Percentiles rank a stretch among this genome's conserved stretches.
These are phyloP conservation scores for Cordyceps javanica DNA, from an alignment of 2,329 filamentous ascomycete species.

Conservation along the genomic window DNA sequence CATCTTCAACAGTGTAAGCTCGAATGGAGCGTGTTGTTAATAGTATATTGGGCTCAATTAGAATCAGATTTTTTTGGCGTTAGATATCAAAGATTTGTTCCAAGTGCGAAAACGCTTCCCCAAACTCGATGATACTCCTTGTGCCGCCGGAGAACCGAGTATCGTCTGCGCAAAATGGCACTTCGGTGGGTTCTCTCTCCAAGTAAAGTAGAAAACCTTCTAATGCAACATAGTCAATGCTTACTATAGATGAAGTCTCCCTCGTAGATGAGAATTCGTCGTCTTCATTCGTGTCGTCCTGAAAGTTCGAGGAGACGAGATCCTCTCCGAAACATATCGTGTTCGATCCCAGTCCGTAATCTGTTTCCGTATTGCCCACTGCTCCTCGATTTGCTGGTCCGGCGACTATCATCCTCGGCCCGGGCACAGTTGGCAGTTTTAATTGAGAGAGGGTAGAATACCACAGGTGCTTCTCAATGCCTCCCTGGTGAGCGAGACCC, in stretches of 20 bases:
- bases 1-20: background rate
- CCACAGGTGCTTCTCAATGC: background rate
- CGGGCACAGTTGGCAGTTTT: background rate
- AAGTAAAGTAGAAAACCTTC: background rate
- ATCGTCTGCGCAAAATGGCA: background rate
- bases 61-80: background rate
- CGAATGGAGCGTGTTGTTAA: background rate
- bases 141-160: background rate
- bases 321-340: slow-evolving; percentile 4
- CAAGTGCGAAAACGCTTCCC: background rate
- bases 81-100: background rate
- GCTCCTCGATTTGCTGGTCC: background rate
- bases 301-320: background rate
- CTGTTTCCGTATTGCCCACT: too few species aligned
- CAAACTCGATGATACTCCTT: background rate
- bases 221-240: background rate
- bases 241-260: background rate
- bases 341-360: background rate
- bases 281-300: background rate
- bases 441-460: background rate
- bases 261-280: background rate
- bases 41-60: background rate
- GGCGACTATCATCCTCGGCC: background rate
- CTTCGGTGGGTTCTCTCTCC: background rate
- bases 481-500: slow-evolving; percentile 5